Evolutionary conservation across 192 early-diverging fungal genomes (phyloP), one percentile per base, ranked within the genome.

Genomic region (Podochytrium sp.): DNA sequence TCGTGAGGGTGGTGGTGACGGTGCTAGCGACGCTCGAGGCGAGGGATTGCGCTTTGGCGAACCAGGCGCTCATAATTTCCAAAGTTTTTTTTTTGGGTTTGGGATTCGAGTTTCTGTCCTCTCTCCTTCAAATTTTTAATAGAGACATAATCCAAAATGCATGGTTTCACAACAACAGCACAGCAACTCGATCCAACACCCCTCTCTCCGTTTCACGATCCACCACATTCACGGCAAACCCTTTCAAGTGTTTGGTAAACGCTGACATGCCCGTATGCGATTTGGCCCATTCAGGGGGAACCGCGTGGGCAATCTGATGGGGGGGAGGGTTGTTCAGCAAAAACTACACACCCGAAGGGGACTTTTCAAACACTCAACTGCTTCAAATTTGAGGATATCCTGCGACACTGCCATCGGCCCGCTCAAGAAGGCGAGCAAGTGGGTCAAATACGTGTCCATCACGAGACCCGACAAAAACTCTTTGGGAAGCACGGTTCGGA

Each of bases 331-430:
- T 12, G 20, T 27, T 1, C 55, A 69, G 29, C 12, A 7, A 53
- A 69, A 55, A 53, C 12, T 38, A 2, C 16, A 20, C 2, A 63
- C 30, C 16, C 14, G 20, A 39, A 63, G 38, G 27, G 0, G 38
- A 18, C 12, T 18, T 38, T 1, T 30, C 20, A 55, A 55, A 59
- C 18, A 71, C 63, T 25, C n/a, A 71, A 53, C 57, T 42, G 20
- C 40, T n/a, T 71, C 69, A 43, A 59, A 71, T 33, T 71, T 71
- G 56, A 71, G 39, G 29, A 60, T 59, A 42, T 71, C 69, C 32
- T 14, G 14, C 12, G 69, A 29, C 4, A 16, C 20, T 7, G 69
- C 52, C 33, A 42, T 60, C 5, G 55, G 30, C 16, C 69, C 69
- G 16, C 27, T 51, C 38, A 71, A 32, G 25, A 43, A 59, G 7